phyloP scores from a whole-genome alignment of 257 asterid genomes.

The Cordia subcordata region DNA sequence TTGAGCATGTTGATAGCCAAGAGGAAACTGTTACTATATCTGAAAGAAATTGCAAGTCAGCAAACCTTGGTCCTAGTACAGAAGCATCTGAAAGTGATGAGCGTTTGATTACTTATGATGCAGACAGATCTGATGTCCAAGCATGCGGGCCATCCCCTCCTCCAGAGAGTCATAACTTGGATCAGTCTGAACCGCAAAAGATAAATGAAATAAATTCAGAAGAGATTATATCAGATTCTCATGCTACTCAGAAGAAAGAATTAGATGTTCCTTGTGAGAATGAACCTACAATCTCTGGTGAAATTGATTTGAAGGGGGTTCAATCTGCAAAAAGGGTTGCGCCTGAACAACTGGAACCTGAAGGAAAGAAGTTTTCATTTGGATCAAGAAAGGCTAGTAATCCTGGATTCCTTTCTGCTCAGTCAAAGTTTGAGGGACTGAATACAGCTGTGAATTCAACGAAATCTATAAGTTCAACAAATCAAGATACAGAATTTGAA shows the following conservation, averaged over 20 bases:
- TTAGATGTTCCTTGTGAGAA: conserved; percentile 23
- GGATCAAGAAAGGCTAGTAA: conserved; percentile 61
- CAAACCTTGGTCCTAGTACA: background rate
- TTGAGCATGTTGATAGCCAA: conserved; percentile 10
- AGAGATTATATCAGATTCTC: conserved; percentile 22
- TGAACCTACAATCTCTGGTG: conserved; percentile 29
- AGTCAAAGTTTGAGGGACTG: conserved; percentile 3
- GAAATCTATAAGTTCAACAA: background rate
- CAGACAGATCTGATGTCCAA: conserved; percentile 22
- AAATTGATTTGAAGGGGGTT: conserved; percentile 16
- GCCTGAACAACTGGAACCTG: conserved; percentile 43
- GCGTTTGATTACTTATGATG: conserved; percentile 27
- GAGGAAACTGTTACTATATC: conserved; percentile 19
- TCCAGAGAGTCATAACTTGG: conserved; percentile 1
- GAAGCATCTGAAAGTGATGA: conserved; percentile 31
- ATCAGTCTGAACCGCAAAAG: conserved; percentile 20
- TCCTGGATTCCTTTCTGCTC: conserved; percentile 68
- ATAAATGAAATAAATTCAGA: conserved; percentile 24
- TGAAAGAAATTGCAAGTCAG: conserved; percentile 15
- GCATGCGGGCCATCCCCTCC: conserved; percentile 9
- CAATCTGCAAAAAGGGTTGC: conserved; percentile 17
- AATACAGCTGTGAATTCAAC: background rate
- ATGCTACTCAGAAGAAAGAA: conserved; percentile 19
- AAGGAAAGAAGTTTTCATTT: conserved; percentile 29
- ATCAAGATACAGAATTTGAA: background rate